A percentile compares a stretch with the other conserved stretches of the same genome.
Conservation (phyloP, 257 asterid genomes). For the Capsicum baccatum region DNA sequence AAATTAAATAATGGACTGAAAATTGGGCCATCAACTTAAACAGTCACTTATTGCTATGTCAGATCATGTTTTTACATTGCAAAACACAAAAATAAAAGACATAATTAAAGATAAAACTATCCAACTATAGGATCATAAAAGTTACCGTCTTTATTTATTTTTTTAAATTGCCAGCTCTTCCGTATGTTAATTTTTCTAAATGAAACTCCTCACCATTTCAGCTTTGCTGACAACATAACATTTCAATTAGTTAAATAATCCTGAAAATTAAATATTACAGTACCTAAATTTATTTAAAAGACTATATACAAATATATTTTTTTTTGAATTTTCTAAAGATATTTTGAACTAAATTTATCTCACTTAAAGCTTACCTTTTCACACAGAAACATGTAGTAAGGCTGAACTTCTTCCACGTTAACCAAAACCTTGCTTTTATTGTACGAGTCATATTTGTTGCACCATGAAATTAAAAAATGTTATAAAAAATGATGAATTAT, state of each 20-base stretch:
- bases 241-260: background rate
- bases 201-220: conserved; percentile 53
- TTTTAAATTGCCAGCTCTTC: background rate
- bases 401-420: conserved; percentile 45
- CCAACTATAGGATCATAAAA: background rate
- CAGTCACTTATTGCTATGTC: background rate
- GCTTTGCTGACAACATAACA: conserved; percentile 39
- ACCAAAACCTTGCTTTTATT: conserved; percentile 77
- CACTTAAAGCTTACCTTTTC: conserved; percentile 51
- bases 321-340: background rate
- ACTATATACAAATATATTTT: background rate
- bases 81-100: background rate
- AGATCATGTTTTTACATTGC: background rate
- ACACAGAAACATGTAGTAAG: conserved; percentile 65
- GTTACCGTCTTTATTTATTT: background rate
- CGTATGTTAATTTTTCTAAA: background rate
- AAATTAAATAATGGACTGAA: too few species aligned
- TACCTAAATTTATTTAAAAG: background rate
- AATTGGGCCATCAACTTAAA: background rate
- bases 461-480: conserved; percentile 18
- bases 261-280: background rate
- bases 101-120: background rate
- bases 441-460: conserved; percentile 81
- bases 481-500: too few species aligned
- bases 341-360: background rate